Evolutionary conservation across 176 grass and related monocot genomes (phyloP).

Genomic region (Aegilops tauschii): DNA sequence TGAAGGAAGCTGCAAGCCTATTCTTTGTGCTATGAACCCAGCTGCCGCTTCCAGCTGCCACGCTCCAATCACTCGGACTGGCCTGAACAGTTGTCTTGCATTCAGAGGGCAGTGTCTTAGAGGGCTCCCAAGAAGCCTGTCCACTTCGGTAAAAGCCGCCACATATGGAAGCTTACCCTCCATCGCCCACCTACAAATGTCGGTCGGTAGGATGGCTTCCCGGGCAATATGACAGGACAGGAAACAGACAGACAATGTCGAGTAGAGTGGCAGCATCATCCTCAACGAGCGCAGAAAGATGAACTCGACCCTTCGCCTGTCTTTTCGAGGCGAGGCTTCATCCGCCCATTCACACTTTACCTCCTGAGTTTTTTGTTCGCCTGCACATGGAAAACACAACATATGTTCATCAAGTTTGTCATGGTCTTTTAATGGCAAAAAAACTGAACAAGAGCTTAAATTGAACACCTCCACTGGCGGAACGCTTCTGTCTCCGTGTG

Average conservation of each 20-base stretch:
- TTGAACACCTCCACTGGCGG: not conserved
- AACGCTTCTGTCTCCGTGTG: not conserved
- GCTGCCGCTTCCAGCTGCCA: slow-evolving; percentile 69
- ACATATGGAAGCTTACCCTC: slow-evolving; percentile 70
- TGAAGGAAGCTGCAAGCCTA: slow-evolving; percentile 62
- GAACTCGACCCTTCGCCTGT: slow-evolving; percentile 28
- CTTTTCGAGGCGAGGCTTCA: slow-evolving; percentile 15
- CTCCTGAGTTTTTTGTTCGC: not conserved
- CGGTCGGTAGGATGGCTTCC: slow-evolving; percentile 62
- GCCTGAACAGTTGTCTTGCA: slow-evolving; percentile 70
- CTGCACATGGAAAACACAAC: not conserved
- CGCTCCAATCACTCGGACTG: slow-evolving; percentile 56
- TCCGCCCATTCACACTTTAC: slow-evolving; percentile 3
- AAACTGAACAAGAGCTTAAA: not conserved
- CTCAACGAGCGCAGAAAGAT: slow-evolving; percentile 49
- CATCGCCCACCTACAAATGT: slow-evolving; percentile 65
- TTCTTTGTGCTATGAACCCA: slow-evolving; percentile 53
- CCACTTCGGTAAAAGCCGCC: slow-evolving; percentile 49
- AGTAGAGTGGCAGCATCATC: slow-evolving; percentile 60
- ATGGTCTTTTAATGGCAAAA: not conserved
- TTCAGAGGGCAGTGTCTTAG: slow-evolving; percentile 38
- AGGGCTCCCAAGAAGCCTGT: slow-evolving; percentile 46
- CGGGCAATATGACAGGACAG: slow-evolving; percentile 61
- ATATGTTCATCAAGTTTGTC: not conserved
- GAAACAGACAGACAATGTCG: slow-evolving; percentile 62